Conservation (phyloP, 345 rosid species). For the Dimocarpus longan region DNA sequence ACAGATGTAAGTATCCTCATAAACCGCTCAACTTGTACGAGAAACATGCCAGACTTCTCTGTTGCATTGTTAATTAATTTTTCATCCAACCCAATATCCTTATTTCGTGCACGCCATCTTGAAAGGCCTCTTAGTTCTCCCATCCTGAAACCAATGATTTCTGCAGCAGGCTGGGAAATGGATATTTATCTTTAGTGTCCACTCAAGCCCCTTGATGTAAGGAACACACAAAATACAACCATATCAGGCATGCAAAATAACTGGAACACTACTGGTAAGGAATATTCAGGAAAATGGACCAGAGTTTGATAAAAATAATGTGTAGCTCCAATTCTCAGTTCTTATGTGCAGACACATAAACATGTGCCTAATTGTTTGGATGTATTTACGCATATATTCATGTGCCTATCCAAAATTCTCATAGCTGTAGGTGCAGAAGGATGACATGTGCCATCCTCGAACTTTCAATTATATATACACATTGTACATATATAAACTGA, state of each 20-base stretch:
- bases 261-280: conserved; percentile 6
- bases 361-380: not conserved
- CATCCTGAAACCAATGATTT: conserved; percentile 88
- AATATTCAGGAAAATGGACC: not conserved
- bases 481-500: not conserved
- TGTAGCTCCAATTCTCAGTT: not conserved
- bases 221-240: conserved; percentile 17
- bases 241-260: conserved; percentile 24
- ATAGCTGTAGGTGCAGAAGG: not conserved
- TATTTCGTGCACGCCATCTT: conserved; percentile 85
- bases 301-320: not conserved
- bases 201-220: conserved; percentile 27
- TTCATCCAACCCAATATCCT: conserved; percentile 81
- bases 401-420: not conserved
- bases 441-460: not conserved
- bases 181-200: conserved; percentile 41
- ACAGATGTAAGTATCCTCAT: conserved; percentile 81
- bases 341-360: not conserved
- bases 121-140: conserved; percentile 94
- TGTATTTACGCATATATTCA: not conserved
- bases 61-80: conserved; percentile 62
- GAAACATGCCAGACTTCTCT: conserved; percentile 75
- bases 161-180: conserved; percentile 88
- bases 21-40: conserved; percentile 83
- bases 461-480: not conserved